Conservation (phyloP, 768 basidiomycete species). For the Psilocybe azurescens region DNA sequence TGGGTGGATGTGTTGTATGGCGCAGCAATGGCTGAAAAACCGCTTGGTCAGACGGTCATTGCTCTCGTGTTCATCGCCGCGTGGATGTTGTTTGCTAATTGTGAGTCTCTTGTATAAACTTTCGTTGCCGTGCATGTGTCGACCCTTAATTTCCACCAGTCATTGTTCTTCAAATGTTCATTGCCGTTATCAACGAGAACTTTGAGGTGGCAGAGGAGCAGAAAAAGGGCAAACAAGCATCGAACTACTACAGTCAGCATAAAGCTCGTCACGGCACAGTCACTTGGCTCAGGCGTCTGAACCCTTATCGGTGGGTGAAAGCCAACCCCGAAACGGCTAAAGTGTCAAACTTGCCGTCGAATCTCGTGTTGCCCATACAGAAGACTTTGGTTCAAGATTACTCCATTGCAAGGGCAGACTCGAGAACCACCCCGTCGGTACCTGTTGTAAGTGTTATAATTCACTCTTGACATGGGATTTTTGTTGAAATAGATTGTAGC, state of each 20-base stretch:
- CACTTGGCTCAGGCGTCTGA: conserved; percentile 76
- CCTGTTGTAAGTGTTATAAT: conserved; percentile 15
- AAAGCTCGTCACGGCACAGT: conserved; percentile 54
- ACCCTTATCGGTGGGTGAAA: conserved; percentile 88
- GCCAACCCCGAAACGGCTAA: conserved; percentile 75
- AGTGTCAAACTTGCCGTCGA: conserved; percentile 74
- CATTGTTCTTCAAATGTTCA: conserved; percentile 94
- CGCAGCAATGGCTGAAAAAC: conserved; percentile 62
- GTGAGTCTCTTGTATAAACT: conserved; percentile 49
- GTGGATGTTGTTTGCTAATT: conserved; percentile 94
- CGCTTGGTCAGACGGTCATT: conserved; percentile 71
- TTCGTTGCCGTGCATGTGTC: conserved; percentile 5
- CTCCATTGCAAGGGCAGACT: conserved; percentile 37
- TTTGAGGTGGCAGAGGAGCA: conserved; percentile 91
- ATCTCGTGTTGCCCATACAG: conserved; percentile 80
- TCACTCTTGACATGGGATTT: background rate
- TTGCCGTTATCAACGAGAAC: conserved; percentile 97
- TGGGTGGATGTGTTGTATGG: conserved; percentile 83
- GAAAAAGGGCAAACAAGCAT: conserved; percentile 83
- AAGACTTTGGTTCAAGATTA: conserved; percentile 73
- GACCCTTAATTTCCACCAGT: conserved; percentile 48
- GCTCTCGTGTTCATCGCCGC: conserved; percentile 73
- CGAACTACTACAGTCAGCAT: conserved; percentile 66
- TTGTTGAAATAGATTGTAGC: conserved; percentile 6
- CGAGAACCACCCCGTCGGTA: conserved; percentile 11